phyloP scores from a whole-genome alignment of 805 yeast species.

The Metschnikowia borealis region DNA sequence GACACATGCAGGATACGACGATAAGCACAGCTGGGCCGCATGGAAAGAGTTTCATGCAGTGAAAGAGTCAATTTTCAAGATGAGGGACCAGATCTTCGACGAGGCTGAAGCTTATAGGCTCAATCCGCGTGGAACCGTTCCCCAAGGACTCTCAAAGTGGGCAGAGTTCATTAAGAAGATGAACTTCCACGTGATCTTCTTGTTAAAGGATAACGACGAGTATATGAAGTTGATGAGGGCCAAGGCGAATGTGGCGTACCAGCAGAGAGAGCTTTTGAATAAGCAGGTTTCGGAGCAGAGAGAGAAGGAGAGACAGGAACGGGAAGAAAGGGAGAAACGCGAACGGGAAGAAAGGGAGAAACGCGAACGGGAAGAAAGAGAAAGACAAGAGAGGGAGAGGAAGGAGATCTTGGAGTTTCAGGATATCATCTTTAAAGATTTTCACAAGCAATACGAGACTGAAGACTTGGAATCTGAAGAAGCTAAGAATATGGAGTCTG shows the following conservation, averaged over 20 bases:
- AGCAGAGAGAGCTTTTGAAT: slow-evolving; percentile 29
- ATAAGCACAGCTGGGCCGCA: slow-evolving; percentile 22
- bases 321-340: neutral
- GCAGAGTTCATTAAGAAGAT: slow-evolving; percentile 36
- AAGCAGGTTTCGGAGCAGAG: slow-evolving; percentile 4
- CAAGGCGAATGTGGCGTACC: slow-evolving; percentile 42
- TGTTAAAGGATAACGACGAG: slow-evolving; percentile 59
- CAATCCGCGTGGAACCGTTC: slow-evolving; percentile 21
- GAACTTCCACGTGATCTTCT: slow-evolving; percentile 43
- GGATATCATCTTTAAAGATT: neutral
- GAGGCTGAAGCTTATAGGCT: slow-evolving; percentile 23
- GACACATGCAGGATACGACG: slow-evolving; percentile 13
- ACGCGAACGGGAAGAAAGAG: neutral
- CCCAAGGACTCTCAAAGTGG: slow-evolving; percentile 34
- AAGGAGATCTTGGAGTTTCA: neutral
- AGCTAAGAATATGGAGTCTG: no score
- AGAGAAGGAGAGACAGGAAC: neutral
- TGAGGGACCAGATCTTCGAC: slow-evolving; percentile 49
- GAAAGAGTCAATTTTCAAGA: slow-evolving; percentile 50
- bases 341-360: neutral
- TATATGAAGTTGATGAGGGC: slow-evolving; percentile 33
- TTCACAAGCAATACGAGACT: no score
- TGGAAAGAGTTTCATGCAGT: slow-evolving; percentile 55
- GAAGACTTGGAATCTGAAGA: no score
- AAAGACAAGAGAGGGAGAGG: neutral